Conservation (phyloP, 1,284 basidiomycete genomes). For the Marasmius fiardii region DNA sequence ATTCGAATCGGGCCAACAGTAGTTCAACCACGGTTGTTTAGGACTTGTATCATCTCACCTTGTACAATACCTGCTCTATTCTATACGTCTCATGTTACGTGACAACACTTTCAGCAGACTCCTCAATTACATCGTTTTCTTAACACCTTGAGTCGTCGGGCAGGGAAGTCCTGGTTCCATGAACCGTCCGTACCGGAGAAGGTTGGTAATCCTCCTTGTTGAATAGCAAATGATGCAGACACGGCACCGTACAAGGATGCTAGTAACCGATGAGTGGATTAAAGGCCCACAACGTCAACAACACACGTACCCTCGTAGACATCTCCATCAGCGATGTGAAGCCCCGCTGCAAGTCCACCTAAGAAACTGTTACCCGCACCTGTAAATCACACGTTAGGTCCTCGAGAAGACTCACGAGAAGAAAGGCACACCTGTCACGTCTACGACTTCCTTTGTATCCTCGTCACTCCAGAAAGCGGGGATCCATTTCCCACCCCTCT, state of each 20-base stretch:
- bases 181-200: conserved; percentile 29
- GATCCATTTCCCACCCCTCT: conserved; percentile 58
- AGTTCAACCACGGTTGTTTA: conserved; percentile 19
- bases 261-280: conserved; percentile 27
- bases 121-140: neutral
- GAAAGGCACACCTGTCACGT: conserved; percentile 72
- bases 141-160: conserved; percentile 51
- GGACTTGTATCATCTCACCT: conserved; percentile 10
- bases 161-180: conserved; percentile 74
- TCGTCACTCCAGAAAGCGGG: conserved; percentile 68
- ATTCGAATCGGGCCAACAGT: conserved; percentile 59
- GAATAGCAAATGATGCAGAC: conserved; percentile 80
- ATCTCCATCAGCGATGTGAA: conserved; percentile 55
- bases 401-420: neutral
- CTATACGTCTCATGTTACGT: neutral
- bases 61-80: neutral
- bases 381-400: conserved; percentile 22
- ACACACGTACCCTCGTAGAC: conserved; percentile 48
- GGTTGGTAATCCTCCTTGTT: conserved; percentile 75
- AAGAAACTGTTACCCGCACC: conserved; percentile 89
- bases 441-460: conserved; percentile 56
- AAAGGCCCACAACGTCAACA: neutral
- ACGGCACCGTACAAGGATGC: conserved; percentile 72
- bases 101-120: neutral
- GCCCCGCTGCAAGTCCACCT: conserved; percentile 78